These are phyloP conservation scores for Thermoascus crustaceus DNA, from an alignment of 2,329 filamentous ascomycete genomes.

Conservation along the genomic window DNA sequence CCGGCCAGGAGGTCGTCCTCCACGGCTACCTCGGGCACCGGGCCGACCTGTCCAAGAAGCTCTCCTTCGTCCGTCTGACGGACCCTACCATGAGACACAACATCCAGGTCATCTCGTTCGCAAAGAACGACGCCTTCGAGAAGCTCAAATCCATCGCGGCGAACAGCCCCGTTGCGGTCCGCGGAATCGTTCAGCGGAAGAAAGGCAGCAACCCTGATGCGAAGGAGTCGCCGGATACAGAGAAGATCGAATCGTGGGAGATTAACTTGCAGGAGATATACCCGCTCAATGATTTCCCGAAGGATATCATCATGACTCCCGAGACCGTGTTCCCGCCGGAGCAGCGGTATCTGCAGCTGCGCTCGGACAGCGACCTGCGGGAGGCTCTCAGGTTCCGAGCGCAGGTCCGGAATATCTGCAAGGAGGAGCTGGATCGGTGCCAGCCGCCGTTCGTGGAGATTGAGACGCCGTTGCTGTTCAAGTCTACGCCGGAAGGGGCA, in stretches of 20 bases:
- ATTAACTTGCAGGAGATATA: constrained; percentile 55
- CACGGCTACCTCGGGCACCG: constrained; percentile 66
- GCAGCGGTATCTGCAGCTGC: constrained; percentile 74
- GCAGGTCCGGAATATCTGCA: constrained; percentile 47
- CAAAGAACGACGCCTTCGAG: constrained; percentile 28
- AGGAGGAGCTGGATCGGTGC: constrained; percentile 46
- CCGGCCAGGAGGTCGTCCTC: constrained; percentile 42
- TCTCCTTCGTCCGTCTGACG: constrained; percentile 60
- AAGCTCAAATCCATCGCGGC: constrained; percentile 38
- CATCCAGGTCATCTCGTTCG: constrained; percentile 44
- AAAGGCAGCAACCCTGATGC: constrained; percentile 26
- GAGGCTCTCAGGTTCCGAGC: constrained; percentile 64
- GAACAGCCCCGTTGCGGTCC: constrained; percentile 49
- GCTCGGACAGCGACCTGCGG: constrained; percentile 60
- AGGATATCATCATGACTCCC: constrained; percentile 66
- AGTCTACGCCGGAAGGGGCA: constrained; percentile 92
- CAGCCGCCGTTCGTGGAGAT: constrained; percentile 60
- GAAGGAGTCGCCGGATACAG: constrained; percentile 20
- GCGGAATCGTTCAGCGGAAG: constrained; percentile 40
- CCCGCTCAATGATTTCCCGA: constrained; percentile 64
- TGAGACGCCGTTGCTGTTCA: constrained; percentile 92
- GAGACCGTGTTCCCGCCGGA: constrained; percentile 66
- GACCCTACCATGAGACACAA: constrained; percentile 36
- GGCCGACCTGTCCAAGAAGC: constrained; percentile 57
- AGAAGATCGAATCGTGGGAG: constrained; percentile 43